phyloP scores from a whole-genome alignment of 1,139 yeast species.

The Blastobotrys persicus region DNA sequence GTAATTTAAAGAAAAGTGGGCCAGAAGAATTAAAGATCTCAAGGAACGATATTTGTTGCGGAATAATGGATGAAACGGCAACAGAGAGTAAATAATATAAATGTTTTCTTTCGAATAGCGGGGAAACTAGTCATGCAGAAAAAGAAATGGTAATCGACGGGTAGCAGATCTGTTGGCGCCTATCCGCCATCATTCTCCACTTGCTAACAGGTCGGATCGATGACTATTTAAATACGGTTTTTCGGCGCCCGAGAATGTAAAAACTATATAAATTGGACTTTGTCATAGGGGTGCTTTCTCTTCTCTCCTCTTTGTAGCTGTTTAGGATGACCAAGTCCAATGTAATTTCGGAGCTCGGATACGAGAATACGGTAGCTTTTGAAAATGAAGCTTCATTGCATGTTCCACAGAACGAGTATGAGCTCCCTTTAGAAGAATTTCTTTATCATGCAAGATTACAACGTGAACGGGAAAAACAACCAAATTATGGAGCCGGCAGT shows the following conservation, averaged over 20 bases:
- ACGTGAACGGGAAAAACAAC: slow-evolving; percentile 31
- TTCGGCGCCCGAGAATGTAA: neutral
- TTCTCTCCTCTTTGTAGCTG: neutral
- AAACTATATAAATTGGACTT: neutral
- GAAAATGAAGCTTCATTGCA: slow-evolving; percentile 11
- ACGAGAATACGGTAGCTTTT: slow-evolving; percentile 9
- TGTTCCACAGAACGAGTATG: slow-evolving; percentile 19
- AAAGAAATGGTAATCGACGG: neutral
- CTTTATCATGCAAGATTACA: slow-evolving; percentile 35
- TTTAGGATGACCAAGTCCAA: slow-evolving; percentile 2
- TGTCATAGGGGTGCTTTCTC: neutral
- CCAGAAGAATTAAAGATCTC: no score
- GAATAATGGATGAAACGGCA: no score
- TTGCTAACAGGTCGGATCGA: neutral
- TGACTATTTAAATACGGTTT: neutral
- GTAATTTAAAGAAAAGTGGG: no score
- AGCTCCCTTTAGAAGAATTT: slow-evolving; percentile 35
- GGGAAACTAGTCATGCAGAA: neutral
- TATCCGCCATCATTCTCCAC: neutral
- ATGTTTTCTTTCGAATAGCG: neutral
- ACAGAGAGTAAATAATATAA: no score
- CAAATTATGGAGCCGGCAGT: slow-evolving; percentile 17
- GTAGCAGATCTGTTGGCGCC: neutral
- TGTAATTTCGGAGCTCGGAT: slow-evolving; percentile 1
- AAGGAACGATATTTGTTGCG: no score